Evolutionary conservation across 2,329 filamentous ascomycete genomes (phyloP).

Genomic region (Aspergillus novofumigatus): DNA sequence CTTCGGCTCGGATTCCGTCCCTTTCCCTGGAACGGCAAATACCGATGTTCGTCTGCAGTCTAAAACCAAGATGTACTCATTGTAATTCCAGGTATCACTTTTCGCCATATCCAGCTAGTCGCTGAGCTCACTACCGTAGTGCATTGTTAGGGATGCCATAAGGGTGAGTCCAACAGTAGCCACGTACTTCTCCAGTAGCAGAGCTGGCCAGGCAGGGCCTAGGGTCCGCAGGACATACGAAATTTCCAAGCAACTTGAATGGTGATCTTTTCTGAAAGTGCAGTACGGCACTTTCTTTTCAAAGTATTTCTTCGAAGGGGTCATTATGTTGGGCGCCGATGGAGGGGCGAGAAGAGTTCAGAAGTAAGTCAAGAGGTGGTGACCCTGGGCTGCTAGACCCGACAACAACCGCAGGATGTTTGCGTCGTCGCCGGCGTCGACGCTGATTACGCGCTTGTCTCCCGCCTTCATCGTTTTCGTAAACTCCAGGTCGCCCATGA

Average conservation of each 20-base stretch:
- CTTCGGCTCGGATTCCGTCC: not conserved
- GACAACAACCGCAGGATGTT: too few species aligned
- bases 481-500: too few species aligned
- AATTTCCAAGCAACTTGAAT: too few species aligned
- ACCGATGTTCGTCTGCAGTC: constrained; percentile 20
- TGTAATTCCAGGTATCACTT: constrained; percentile 25
- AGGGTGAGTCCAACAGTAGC: too few species aligned
- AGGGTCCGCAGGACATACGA: not conserved
- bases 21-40: constrained; percentile 7
- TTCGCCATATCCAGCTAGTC: constrained; percentile 26
- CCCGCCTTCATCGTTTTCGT: too few species aligned
- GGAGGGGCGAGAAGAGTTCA: too few species aligned
- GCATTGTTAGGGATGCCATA: too few species aligned
- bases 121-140: constrained; percentile 16
- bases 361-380: too few species aligned
- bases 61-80: constrained; percentile 24
- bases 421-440: too few species aligned
- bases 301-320: not conserved
- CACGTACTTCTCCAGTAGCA: constrained; percentile 21
- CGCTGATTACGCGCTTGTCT: too few species aligned
- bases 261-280: not conserved
- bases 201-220: constrained; percentile 18
- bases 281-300: not conserved
- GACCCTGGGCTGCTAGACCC: too few species aligned
- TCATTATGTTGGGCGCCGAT: too few species aligned